phyloP scores from a whole-genome alignment of 257 asterid genomes.

The Solanum corneliomulleri region DNA sequence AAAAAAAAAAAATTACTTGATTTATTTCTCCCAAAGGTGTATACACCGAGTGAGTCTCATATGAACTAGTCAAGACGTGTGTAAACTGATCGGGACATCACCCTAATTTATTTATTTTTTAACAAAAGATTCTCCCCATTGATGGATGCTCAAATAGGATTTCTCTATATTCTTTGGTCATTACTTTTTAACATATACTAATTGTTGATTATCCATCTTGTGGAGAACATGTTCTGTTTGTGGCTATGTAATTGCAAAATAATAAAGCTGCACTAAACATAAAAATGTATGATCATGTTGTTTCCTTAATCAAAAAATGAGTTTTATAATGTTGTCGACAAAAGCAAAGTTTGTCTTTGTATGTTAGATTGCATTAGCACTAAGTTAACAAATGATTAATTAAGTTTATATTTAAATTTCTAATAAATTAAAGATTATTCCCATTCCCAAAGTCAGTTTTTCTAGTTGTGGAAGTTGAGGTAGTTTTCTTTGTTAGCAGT shows the following conservation, averaged over 20 bases:
- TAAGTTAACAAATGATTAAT: background rate
- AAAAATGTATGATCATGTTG: background rate
- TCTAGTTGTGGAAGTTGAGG: slow-evolving; percentile 5
- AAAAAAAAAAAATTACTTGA: background rate
- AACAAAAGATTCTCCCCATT: background rate
- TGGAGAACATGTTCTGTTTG: background rate
- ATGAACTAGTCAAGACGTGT: background rate
- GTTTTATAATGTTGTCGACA: background rate
- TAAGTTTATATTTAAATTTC: background rate
- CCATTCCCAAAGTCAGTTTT: background rate
- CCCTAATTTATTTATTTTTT: background rate
- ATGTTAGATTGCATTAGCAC: slow-evolving; percentile 21
- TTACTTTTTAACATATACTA: background rate
- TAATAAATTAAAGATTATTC: slow-evolving; percentile 24
- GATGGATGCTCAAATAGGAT: background rate
- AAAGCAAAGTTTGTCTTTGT: slow-evolving; percentile 12
- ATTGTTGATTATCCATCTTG: background rate
- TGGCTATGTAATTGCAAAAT: background rate
- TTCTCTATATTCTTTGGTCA: background rate
- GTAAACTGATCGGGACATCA: background rate
- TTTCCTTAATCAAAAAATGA: background rate
- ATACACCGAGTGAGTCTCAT: background rate
- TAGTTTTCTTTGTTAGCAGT: slow-evolving; percentile 13
- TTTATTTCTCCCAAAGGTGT: background rate
- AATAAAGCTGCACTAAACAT: background rate